Conservation (phyloP, 192 early-diverging fungal genomes). For the Coemansia biformis region DNA sequence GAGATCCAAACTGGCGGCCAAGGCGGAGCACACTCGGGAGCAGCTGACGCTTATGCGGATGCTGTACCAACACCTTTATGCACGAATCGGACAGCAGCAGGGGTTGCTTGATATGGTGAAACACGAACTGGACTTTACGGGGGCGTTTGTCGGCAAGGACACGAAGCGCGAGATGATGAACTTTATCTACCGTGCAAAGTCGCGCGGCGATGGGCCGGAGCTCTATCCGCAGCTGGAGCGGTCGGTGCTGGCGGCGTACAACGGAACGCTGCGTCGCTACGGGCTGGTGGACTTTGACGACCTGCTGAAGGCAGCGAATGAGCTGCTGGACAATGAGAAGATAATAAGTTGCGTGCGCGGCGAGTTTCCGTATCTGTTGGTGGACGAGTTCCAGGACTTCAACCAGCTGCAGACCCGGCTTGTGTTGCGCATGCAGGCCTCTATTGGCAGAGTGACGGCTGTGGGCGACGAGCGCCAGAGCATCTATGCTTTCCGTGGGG, state of each 20-base stretch:
- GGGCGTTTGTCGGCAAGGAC: slow-evolving; percentile 14
- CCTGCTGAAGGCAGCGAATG: slow-evolving; percentile 18
- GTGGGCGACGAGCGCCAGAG: slow-evolving; percentile 49
- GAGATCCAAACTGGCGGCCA: slow-evolving; percentile 9
- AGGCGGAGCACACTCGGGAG: slow-evolving; percentile 8
- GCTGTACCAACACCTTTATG: slow-evolving; percentile 24
- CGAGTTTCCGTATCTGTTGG: slow-evolving; percentile 33
- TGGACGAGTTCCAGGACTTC: slow-evolving; percentile 51
- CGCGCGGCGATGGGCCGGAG: slow-evolving; percentile 24
- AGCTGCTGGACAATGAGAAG: slow-evolving; percentile 12
- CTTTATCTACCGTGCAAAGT: slow-evolving; percentile 37
- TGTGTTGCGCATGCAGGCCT: slow-evolving; percentile 30
- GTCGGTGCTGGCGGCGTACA: slow-evolving; percentile 40
- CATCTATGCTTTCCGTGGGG: slow-evolving; percentile 48
- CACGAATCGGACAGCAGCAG: slow-evolving; percentile 1
- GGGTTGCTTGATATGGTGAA: slow-evolving; percentile 7
- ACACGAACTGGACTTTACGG: slow-evolving; percentile 4
- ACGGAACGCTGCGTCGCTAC: slow-evolving; percentile 22
- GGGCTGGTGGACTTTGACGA: slow-evolving; percentile 49
- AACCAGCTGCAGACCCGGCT: slow-evolving; percentile 45
- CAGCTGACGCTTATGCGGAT: slow-evolving; percentile 10
- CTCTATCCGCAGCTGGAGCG: slow-evolving; percentile 17
- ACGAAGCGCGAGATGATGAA: slow-evolving; percentile 1
- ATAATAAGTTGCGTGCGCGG: slow-evolving; percentile 15
- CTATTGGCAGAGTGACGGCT: slow-evolving; percentile 34